Evolutionary conservation across 495 filamentous ascomycete species (phyloP), one percentile per base, ranked within the genome.

Genomic region (Aspergillus biplanus): DNA sequence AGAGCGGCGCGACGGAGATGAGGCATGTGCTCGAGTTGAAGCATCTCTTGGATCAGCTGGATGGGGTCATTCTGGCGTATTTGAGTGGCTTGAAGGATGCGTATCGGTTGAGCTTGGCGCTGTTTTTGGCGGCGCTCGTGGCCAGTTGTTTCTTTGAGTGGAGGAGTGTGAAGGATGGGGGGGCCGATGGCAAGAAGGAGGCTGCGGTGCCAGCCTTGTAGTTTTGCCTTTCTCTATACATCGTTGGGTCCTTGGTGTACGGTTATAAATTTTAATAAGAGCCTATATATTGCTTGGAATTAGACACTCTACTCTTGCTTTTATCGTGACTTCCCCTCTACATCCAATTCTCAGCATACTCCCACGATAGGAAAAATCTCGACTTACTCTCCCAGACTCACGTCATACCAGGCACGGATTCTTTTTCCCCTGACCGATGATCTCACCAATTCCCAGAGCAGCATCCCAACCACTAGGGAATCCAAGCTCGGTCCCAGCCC

Each of bases 1-100:
- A 70, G 16, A 74, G 80, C 13, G 89, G 89, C 6, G 88, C 86
- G 0, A 89, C 88, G 0, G 79, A 84, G 33, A 69, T 90, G 15
- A 64, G 79, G 16, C 52, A 78, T 0, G 68, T 78, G 0, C 81
- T 89, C 1, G 70, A 74, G 2, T 57, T 75, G 0, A n/a, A 71
- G 18, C 63, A 62, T 6, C 59, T 70, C 52, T 39, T 64, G 2
- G 69, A 70, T 52, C 67, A 73, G 53, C 50, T 76, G n/a, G 55
- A 33, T 3, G 61, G 56, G 6, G 72, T 76, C 0, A 70, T 73
- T 16, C 49, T 66, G 18, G 68, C 74, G 1, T 78, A 75, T 39
- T 69, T 76, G 66, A 68, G 52, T 16, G 69, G 73, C 2, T 27
- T 75, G 50, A 62, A 60, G 31, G 61, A 75, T 46, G 47, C 70